Evolutionary conservation across 2,329 filamentous ascomycete species (phyloP), one percentile per base, ranked within the genome.

Genomic region (Coniochaeta ligniaria): DNA sequence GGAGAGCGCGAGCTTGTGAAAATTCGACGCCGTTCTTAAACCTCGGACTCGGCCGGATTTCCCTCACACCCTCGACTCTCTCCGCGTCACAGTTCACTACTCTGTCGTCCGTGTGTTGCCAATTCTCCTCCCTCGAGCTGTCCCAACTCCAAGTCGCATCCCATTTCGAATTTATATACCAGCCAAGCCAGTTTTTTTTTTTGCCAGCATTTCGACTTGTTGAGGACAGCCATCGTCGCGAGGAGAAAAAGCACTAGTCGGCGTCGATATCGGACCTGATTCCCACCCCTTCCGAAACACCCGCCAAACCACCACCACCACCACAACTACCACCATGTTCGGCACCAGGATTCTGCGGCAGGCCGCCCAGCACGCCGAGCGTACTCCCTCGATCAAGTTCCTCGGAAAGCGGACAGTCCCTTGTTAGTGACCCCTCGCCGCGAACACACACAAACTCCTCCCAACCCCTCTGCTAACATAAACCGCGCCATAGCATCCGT

Each of bases 311-410:
- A 33, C 50, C 38, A 57, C 16, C 38, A 50, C 43, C n/a, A n/a
- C n/a, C n/a, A n/a, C n/a, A n/a, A 56, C 54, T 38, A 36, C 41
- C 47, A 72, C 64, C 66, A 87, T 87, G 84, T 79, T 82, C 65
- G 75, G 80, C 57, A 84, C 84, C 61, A 76, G 78, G 70, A 76
- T 75, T 64, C 78, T 87, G 60, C 83, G 83, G 67, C 83, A 84
- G 76, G 82, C 80, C 66, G 81, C 81, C 66, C 80, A 80, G 70
- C 80, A 82, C 69, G 80, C 80, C 65, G 82, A 85, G 77, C 83
- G 84, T 68, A 80, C 78, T 58, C 85, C 85, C 63, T 73, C 85
- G 69, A 88, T 88, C 73, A 79, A 77, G 69, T 88, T 88, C 73
- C 69, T 87, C 61, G 85, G 84, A 68, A 84, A 82, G 74, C 79